These are phyloP conservation scores for Yamagishiella unicocca DNA, from an alignment of 139 green algal genomes.

Conservation along the genomic window DNA sequence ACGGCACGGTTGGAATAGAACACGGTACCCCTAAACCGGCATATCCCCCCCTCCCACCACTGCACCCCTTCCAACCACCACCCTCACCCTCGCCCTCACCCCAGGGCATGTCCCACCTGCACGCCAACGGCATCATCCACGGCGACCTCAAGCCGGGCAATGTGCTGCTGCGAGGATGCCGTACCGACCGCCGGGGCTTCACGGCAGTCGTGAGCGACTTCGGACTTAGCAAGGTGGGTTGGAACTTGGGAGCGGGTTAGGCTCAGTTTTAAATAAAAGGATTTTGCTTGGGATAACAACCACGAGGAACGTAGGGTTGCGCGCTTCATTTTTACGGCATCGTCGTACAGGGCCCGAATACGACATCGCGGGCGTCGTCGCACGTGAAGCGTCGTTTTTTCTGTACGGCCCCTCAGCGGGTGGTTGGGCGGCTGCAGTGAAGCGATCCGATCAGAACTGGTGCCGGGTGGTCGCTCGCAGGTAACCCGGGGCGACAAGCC, in stretches of 20 bases:
- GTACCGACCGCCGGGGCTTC: constrained; percentile 12
- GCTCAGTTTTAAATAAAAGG: too few species aligned
- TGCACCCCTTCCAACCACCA: neutral
- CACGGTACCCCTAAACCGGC: neutral
- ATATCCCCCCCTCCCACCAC: neutral
- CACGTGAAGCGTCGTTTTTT: too few species aligned
- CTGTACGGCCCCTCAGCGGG: too few species aligned
- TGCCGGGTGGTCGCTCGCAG: neutral
- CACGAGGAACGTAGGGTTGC: too few species aligned
- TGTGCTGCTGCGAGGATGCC: constrained; percentile 27
- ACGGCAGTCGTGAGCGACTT: constrained; percentile 6
- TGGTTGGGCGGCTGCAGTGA: too few species aligned
- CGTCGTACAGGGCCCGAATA: too few species aligned
- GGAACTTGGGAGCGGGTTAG: neutral
- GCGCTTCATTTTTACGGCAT: too few species aligned
- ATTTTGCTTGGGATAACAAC: too few species aligned
- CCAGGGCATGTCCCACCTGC: constrained; percentile 21
- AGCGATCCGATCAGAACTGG: too few species aligned
- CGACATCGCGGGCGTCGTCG: too few species aligned
- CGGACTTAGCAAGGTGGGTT: constrained; percentile 6
- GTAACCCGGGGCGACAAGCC: constrained; percentile 12
- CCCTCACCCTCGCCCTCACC: too few species aligned
- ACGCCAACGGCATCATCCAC: constrained; percentile 18
- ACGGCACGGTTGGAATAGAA: neutral
- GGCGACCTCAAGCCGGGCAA: constrained; percentile 37